phyloP scores from a whole-genome alignment of 306 rosid species.

The Casuarina cunninghamiana region DNA sequence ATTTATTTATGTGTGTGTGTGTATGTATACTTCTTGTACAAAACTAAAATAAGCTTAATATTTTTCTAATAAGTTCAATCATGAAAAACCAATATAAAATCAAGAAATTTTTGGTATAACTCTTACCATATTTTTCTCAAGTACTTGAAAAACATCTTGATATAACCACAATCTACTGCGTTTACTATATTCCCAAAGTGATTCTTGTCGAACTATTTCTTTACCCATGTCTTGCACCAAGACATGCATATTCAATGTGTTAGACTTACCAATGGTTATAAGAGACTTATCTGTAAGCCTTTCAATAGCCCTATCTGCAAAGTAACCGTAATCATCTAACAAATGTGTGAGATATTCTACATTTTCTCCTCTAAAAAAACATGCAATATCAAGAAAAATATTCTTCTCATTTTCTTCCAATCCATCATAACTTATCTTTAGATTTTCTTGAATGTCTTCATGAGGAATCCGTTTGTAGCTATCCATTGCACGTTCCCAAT shows the following conservation, averaged over 20 bases:
- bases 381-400: conserved; percentile 42
- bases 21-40: too few species aligned
- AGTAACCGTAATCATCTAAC: conserved; percentile 9
- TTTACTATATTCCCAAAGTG: conserved; percentile 18
- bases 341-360: conserved; percentile 8
- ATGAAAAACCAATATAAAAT: too few species aligned
- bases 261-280: background rate
- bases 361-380: conserved; percentile 29
- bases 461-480: conserved; percentile 13
- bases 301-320: conserved; percentile 16
- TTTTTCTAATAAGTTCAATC: too few species aligned
- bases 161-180: conserved; percentile 33
- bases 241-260: conserved; percentile 29
- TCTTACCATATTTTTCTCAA: conserved; percentile 6
- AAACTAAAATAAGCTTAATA: too few species aligned
- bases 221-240: conserved; percentile 41
- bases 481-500: conserved; percentile 27
- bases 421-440: conserved; percentile 30
- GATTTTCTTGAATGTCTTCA: conserved; percentile 8
- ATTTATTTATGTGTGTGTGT: too few species aligned
- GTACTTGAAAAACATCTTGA: conserved; percentile 26
- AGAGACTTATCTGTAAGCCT: conserved; percentile 19
- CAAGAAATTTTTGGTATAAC: too few species aligned
- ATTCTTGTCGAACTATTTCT: conserved; percentile 29
- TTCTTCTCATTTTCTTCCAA: conserved; percentile 13